Conservation (phyloP, 2,329 filamentous ascomycete species). For the Cladosporium sp. region DNA sequence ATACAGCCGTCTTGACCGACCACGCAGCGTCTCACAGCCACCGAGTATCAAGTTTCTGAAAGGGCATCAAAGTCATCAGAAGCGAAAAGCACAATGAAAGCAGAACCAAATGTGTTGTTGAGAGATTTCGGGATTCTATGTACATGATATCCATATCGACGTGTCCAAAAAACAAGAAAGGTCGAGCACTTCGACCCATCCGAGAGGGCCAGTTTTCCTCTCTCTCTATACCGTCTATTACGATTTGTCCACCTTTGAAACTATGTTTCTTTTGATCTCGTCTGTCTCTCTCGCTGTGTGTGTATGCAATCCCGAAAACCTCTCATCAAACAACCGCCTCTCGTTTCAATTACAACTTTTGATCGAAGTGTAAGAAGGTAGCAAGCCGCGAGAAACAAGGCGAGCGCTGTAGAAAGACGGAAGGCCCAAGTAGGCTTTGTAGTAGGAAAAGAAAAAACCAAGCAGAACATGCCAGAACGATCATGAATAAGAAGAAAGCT, state of each 20-base stretch:
- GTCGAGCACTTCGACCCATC: conserved; percentile 10
- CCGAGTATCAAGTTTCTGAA: too few species aligned
- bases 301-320: neutral
- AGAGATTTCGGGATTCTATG: neutral
- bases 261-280: neutral
- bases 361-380: too few species aligned
- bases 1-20: too few species aligned
- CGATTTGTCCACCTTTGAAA: neutral
- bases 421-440: neutral
- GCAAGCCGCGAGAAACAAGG: neutral
- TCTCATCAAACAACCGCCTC: neutral
- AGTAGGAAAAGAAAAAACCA: neutral
- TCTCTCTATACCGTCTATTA: conserved; percentile 8
- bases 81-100: too few species aligned
- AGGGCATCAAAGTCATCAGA: too few species aligned
- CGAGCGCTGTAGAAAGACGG: neutral
- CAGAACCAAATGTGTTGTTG: neutral
- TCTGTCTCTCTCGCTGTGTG: neutral
- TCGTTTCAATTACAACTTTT: conserved; percentile 1
- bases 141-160: conserved; percentile 2
- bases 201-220: neutral
- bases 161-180: neutral
- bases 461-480: conserved; percentile 11
- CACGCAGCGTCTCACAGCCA: too few species aligned
- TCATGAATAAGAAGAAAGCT: neutral